Evolutionary conservation across 106 monocot genomes (phyloP).

Genomic region (Dendrobium huoshanense): DNA sequence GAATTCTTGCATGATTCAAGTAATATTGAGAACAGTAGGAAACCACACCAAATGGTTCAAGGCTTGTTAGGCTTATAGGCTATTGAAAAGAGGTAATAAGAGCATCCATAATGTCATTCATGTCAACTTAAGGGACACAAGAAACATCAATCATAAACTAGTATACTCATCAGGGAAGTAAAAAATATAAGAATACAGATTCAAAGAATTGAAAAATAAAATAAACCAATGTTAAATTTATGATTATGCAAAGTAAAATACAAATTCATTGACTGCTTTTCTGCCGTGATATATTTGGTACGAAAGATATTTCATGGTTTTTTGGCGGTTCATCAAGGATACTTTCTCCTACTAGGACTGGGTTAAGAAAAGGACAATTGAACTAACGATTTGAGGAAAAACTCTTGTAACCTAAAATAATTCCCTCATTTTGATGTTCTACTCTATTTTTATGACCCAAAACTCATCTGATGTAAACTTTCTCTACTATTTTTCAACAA

Average conservation of each 20-base stretch:
- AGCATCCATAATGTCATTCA: background rate
- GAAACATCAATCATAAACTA: background rate
- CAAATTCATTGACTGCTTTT: background rate
- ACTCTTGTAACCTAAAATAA: background rate
- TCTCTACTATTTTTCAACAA: background rate
- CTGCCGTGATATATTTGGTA: background rate
- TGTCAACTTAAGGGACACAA: background rate
- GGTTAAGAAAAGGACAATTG: background rate
- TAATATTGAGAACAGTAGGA: background rate
- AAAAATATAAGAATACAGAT: background rate
- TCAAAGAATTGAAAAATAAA: background rate
- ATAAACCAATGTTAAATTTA: background rate
- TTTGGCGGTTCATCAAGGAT: background rate
- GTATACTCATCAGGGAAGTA: background rate
- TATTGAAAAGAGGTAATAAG: background rate
- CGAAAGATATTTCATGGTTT: background rate
- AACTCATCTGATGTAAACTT: background rate
- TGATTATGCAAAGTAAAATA: background rate
- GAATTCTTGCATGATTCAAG: constrained; percentile 1
- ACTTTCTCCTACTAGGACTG: background rate
- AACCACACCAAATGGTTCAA: background rate
- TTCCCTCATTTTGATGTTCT: background rate
- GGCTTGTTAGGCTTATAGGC: background rate
- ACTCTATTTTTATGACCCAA: background rate
- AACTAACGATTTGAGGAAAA: background rate